These are phyloP conservation scores for Crithidia sp. DNA, from an alignment of 208 protist genomes.

Conservation along the genomic window DNA sequence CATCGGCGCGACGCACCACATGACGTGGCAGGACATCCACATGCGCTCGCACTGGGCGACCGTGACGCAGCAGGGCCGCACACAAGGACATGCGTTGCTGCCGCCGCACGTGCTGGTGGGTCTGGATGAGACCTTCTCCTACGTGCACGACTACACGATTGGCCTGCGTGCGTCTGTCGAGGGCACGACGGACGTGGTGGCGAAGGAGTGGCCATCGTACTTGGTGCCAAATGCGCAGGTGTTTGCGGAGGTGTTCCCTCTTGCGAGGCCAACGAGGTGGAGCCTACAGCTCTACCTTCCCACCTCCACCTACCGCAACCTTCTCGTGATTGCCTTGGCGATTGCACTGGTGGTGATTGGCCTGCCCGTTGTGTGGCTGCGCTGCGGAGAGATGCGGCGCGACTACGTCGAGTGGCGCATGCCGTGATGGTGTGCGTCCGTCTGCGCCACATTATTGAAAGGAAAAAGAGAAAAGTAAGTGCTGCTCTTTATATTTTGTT, in stretches of 20 bases:
- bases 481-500: not conserved
- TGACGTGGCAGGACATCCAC: slow-evolving; percentile 67
- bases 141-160: slow-evolving; percentile 68
- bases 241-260: slow-evolving; percentile 50
- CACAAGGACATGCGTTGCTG: slow-evolving; percentile 41
- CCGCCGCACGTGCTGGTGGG: slow-evolving; percentile 53
- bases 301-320: slow-evolving; percentile 44
- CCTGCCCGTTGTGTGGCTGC: slow-evolving; percentile 61
- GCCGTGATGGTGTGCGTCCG: slow-evolving; percentile 14
- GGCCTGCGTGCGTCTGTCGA: slow-evolving; percentile 24
- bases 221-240: slow-evolving; percentile 76
- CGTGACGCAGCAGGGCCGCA: slow-evolving; percentile 44
- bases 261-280: slow-evolving; percentile 41
- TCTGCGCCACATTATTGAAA: too few relatives aligned
- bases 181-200: slow-evolving; percentile 8
- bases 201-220: slow-evolving; percentile 54
- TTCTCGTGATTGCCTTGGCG: slow-evolving; percentile 48
- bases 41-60: slow-evolving; percentile 52
- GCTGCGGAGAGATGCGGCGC: slow-evolving; percentile 51
- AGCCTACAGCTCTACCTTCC: slow-evolving; percentile 62
- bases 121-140: slow-evolving; percentile 73
- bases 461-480: not conserved
- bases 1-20: slow-evolving; percentile 54
- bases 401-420: slow-evolving; percentile 64
- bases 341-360: slow-evolving; percentile 48